phyloP scores from a whole-genome alignment of 208 protist species.

The Endotrypanum monterogeii region DNA sequence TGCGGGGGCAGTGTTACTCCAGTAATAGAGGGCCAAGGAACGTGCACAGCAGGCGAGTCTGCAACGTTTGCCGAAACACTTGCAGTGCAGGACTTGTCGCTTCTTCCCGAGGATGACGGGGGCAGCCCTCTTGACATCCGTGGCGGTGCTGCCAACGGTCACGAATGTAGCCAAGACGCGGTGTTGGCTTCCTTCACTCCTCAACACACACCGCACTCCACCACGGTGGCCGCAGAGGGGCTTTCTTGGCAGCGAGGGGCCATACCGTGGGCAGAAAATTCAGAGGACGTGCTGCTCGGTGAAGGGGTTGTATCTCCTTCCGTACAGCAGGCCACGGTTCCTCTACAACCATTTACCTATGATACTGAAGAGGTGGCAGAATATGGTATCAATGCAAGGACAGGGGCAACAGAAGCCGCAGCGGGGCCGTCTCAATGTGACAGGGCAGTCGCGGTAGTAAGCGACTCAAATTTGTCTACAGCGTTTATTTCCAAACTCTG shows the following conservation, averaged over 20 bases:
- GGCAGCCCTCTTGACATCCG: background rate
- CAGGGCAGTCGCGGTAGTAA: background rate
- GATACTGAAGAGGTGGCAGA: background rate
- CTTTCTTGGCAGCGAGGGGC: background rate
- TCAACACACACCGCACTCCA: conserved; percentile 6
- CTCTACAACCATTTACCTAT: conserved; percentile 9
- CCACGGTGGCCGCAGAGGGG: background rate
- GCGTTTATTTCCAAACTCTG: background rate
- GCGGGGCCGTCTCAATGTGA: background rate
- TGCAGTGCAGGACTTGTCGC: conserved; percentile 37
- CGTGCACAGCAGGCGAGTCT: background rate
- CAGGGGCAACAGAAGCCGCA: background rate
- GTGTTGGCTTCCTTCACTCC: background rate
- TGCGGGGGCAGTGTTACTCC: background rate
- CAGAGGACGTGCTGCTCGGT: conserved; percentile 24
- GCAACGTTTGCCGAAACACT: conserved; percentile 32
- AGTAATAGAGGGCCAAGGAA: background rate
- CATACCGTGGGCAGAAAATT: background rate
- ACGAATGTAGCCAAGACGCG: background rate
- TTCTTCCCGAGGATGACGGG: conserved; percentile 15
- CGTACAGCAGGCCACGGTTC: conserved; percentile 18
- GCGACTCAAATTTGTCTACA: background rate
- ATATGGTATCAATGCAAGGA: background rate
- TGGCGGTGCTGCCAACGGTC: background rate
- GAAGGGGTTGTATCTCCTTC: conserved; percentile 21